phyloP scores from a whole-genome alignment of 2,329 filamentous ascomycete genomes.

The Escovopsis sp. region DNA sequence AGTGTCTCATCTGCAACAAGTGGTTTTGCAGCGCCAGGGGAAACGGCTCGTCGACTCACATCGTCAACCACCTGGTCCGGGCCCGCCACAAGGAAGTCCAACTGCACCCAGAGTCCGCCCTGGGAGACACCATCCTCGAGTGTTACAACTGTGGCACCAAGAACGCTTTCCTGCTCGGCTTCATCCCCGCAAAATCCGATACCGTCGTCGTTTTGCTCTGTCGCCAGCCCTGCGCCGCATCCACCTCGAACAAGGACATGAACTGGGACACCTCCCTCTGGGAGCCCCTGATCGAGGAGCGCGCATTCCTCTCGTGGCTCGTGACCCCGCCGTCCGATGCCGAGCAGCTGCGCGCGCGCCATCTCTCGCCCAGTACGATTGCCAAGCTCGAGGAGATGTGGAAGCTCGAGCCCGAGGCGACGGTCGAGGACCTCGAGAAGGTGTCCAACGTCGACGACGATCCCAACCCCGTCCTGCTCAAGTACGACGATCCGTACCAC shows the following conservation, averaged over 20 bases:
- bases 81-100: conserved; percentile 98
- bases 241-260: conserved; percentile 96
- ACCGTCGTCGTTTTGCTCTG: conserved; percentile 95
- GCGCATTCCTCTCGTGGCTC: conserved; percentile 88
- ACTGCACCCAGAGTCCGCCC: conserved; percentile 79
- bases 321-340: conserved; percentile 80
- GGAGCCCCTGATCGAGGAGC: conserved; percentile 95
- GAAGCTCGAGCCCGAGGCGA: conserved; percentile 87
- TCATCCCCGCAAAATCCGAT: conserved; percentile 96
- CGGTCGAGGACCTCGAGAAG: conserved; percentile 83
- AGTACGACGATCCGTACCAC: conserved; percentile 94
- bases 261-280: conserved; percentile 98
- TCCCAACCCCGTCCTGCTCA: conserved; percentile 77
- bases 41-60: conserved; percentile 92
- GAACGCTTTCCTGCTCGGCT: conserved; percentile 93
- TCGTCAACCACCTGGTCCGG: conserved; percentile 94
- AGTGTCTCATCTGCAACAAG: conserved; percentile 88
- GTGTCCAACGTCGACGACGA: conserved; percentile 87
- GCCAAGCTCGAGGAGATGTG: conserved; percentile 95
- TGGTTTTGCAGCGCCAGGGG: conserved; percentile 98
- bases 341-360: conserved; percentile 87
- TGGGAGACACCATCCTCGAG: conserved; percentile 92
- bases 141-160: conserved; percentile 99
- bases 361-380: conserved; percentile 87
- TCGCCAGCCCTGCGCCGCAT: conserved; percentile 88